Evolutionary conservation across 495 filamentous ascomycete genomes (phyloP), one percentile per base, ranked within the genome.

Genomic region (Aspergillus bertholletiae): DNA sequence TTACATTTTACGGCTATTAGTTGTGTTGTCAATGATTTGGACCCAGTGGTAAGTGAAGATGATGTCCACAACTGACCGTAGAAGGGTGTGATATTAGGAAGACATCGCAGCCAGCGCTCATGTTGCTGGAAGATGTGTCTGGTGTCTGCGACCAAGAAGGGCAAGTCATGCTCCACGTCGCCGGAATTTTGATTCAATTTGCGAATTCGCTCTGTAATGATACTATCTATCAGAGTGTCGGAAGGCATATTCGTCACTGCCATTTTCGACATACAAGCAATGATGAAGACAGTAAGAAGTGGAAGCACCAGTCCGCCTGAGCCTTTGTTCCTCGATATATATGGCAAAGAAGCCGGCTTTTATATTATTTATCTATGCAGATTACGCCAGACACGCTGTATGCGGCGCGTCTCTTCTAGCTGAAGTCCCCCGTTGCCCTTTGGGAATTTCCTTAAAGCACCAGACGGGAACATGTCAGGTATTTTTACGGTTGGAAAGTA

Each of bases 1-100:
- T 72, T 72, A 57, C 71, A 74, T 67, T 74, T 74, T 7, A 74
- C 69, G 7, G 71, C 69, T 70, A n/a, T n/a, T n/a, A n/a, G n/a
- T n/a, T n/a, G n/a, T n/a, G n/a, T n/a, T n/a, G n/a, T n/a, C n/a
- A n/a, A n/a, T n/a, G n/a, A n/a, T n/a, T n/a, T n/a, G n/a, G n/a
- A n/a, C n/a, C n/a, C n/a, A n/a, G n/a, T n/a, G n/a, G n/a, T n/a
- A n/a, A n/a, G 37, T 23, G 43, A 24, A 8, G 41, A 21, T 45
- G 18, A 45, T 5, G 17, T 27, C 1, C 15, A 34, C 12, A 22
- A 12, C 46, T 21, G 12, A 49, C 46, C 46, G 46, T 49, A 49
- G 21, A 30, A 49, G 20, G 46, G 46, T 13, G 11, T 20, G 13
- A 49, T 34, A 34, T 49, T 34, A 5, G 46, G 46, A 30, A 49